These are phyloP conservation scores for Brassica rapa DNA, from an alignment of 345 rosid species.

Conservation along the genomic window DNA sequence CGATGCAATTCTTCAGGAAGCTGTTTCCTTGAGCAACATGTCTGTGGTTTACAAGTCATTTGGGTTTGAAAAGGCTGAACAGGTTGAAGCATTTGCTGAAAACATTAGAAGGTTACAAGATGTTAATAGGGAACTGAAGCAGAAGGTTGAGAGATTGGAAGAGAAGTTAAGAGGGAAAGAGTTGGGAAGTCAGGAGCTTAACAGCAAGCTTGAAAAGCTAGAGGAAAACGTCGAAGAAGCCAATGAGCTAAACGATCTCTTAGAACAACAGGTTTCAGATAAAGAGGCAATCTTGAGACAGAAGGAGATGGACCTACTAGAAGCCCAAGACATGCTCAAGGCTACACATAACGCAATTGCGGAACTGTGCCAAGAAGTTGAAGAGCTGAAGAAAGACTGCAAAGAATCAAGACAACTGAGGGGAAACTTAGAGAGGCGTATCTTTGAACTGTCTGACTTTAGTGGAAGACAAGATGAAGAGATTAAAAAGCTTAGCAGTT, in stretches of 20 bases:
- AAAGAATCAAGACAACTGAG: conserved; percentile 50
- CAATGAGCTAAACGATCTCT: conserved; percentile 55
- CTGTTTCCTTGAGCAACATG: conserved; percentile 47
- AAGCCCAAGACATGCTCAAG: conserved; percentile 68
- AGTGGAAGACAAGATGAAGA: conserved; percentile 53
- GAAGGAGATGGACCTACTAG: conserved; percentile 61
- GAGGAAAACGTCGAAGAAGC: too few species aligned
- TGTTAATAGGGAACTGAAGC: conserved; percentile 47
- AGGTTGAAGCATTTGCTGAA: conserved; percentile 51
- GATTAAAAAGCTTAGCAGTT: conserved; percentile 53
- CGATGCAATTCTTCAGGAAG: conserved; percentile 49
- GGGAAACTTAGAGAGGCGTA: conserved; percentile 48
- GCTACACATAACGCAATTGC: conserved; percentile 53
- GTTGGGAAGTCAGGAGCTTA: conserved; percentile 46
- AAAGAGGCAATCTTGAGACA: conserved; percentile 58
- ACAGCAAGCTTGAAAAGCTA: conserved; percentile 54
- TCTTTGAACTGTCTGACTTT: conserved; percentile 48
- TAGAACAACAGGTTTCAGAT: conserved; percentile 52
- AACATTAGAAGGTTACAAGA: conserved; percentile 44
- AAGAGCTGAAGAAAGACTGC: conserved; percentile 62
- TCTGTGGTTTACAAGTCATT: conserved; percentile 58
- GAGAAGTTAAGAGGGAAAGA: conserved; percentile 55
- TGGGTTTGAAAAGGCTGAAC: conserved; percentile 56
- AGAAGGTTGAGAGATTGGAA: conserved; percentile 52
- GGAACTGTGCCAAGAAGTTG: conserved; percentile 58